A percentile compares a stretch with the other conserved stretches of the same genome.
Evolutionary conservation across 805 yeast species (phyloP).

Genomic region (Cyberlindnera petersonii): DNA sequence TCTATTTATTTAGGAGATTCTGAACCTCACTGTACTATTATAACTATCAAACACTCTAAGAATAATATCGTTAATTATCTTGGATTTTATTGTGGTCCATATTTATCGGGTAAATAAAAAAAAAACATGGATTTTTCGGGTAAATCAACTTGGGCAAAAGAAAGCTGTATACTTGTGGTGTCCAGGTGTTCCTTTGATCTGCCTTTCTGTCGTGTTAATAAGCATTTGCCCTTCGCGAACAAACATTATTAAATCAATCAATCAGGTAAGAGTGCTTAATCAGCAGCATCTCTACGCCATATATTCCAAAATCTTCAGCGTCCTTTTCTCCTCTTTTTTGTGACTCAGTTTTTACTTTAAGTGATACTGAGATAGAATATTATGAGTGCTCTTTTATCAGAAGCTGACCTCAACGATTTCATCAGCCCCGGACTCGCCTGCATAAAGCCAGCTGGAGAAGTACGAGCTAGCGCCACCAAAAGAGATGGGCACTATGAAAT

Average conservation of each 20-base stretch:
- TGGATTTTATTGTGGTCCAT: too few species aligned
- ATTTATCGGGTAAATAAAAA: too few species aligned
- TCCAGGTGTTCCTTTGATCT: constrained; percentile 3
- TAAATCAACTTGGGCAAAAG: too few species aligned
- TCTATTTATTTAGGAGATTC: too few species aligned
- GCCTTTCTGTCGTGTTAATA: constrained; percentile 1
- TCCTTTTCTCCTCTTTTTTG: background rate
- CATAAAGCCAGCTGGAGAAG: constrained; percentile 72
- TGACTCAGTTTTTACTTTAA: background rate
- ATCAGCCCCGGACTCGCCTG: constrained; percentile 94
- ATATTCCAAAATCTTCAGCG: too few species aligned
- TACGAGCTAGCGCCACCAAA: constrained; percentile 26
- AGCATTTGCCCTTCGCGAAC: too few species aligned
- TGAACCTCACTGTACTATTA: too few species aligned
- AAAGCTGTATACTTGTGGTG: too few species aligned
- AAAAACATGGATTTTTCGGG: too few species aligned
- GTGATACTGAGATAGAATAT: background rate
- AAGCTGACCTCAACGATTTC: constrained; percentile 90
- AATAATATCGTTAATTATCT: too few species aligned
- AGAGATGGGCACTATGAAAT: constrained; percentile 38
- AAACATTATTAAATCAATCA: constrained; percentile 6
- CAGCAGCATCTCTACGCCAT: constrained; percentile 1
- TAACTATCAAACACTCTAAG: too few species aligned
- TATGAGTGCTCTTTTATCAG: constrained; percentile 87
- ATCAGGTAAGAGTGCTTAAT: constrained; percentile 9